Evolutionary conservation across 805 yeast species (phyloP).

Genomic region (Metahyphopichia silvanorum): DNA sequence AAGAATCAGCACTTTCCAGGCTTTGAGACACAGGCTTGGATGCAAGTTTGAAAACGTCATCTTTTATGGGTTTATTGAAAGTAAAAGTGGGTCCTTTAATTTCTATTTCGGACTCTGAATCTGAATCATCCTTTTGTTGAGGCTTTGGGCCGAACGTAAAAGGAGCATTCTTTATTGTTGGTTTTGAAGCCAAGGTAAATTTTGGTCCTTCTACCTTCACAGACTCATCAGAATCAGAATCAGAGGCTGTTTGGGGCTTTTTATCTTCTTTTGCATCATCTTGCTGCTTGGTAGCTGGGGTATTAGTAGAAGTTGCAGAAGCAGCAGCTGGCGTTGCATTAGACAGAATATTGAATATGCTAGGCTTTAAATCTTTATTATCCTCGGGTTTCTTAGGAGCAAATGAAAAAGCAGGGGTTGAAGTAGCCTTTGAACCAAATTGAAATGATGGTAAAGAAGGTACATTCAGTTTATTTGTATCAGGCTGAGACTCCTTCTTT

Average conservation of each 20-base stretch:
- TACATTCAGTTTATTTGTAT: too few species aligned
- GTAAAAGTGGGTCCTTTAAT: constrained; percentile 72
- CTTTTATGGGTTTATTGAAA: constrained; percentile 35
- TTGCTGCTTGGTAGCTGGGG: constrained; percentile 1
- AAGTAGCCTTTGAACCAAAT: not conserved
- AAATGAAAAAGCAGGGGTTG: not conserved
- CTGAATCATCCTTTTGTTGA: constrained; percentile 28
- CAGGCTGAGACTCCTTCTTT: too few species aligned
- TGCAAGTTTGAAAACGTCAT: constrained; percentile 28
- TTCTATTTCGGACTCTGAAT: constrained; percentile 55
- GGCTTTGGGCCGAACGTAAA: constrained; percentile 36
- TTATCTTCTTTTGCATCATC: constrained; percentile 20
- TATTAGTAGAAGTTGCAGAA: not conserved
- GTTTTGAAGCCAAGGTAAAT: constrained; percentile 26
- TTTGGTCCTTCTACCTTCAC: constrained; percentile 34
- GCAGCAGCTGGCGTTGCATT: constrained; percentile 4
- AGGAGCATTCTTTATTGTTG: constrained; percentile 32
- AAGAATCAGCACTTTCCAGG: not conserved
- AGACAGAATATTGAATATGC: too few species aligned
- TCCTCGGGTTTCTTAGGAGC: too few species aligned
- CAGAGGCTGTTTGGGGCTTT: too few species aligned
- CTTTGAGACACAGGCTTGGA: constrained; percentile 10
- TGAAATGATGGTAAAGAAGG: too few species aligned
- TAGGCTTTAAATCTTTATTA: too few species aligned
- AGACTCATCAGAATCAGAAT: constrained; percentile 22